Percentiles rank a stretch among this genome's conserved stretches.
Evolutionary conservation across 129 eudicot species (phyloP).

Genomic region (Centrapalus pauciflorus): DNA sequence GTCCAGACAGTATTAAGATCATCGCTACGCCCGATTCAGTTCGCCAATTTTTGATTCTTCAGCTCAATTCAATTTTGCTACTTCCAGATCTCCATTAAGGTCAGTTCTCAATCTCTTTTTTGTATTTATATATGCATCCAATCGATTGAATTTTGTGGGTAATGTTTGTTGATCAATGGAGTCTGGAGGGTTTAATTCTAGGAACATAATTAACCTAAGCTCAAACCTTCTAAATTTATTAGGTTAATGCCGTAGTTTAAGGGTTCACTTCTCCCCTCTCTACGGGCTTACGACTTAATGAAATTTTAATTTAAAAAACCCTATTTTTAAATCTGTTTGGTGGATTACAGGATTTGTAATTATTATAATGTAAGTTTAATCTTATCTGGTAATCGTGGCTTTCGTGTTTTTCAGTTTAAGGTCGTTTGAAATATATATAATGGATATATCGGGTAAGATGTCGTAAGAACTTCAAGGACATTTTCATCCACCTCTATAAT

Average conservation of each 20-base stretch:
- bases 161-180: not conserved
- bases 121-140: not conserved
- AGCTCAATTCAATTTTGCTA: not conserved
- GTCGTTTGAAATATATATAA: not conserved
- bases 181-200: not conserved
- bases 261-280: not conserved
- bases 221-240: not conserved
- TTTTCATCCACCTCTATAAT: not conserved
- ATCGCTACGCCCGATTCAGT: slow-evolving; percentile 10
- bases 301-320: not conserved
- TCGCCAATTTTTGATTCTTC: slow-evolving; percentile 6
- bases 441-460: not conserved
- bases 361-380: slow-evolving; percentile 8
- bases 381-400: not conserved
- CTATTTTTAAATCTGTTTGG: slow-evolving; percentile 8
- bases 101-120: slow-evolving; percentile 2
- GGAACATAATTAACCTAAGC: not conserved
- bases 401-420: slow-evolving; percentile 8
- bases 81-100: slow-evolving; percentile 10
- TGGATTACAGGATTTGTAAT: slow-evolving; percentile 2
- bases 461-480: not conserved
- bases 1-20: not conserved
- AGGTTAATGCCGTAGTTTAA: slow-evolving; percentile 10
- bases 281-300: not conserved
- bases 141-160: not conserved